Conservation (phyloP, 495 filamentous ascomycete species). For the Clohesyomyces aquaticus region DNA sequence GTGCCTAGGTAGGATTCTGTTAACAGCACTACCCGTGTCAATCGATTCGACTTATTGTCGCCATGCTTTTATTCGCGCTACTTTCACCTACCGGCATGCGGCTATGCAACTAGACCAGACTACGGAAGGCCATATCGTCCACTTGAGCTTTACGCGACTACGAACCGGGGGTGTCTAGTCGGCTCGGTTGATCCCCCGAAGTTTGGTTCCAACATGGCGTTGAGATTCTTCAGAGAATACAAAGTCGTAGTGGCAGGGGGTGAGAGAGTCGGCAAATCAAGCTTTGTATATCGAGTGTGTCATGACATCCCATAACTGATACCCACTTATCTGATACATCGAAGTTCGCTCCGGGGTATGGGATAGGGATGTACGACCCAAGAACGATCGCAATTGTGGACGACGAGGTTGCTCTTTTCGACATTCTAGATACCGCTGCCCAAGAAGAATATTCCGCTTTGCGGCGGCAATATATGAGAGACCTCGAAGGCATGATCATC, state of each 20-base stretch:
- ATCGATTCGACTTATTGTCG: no score
- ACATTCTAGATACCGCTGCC: conserved; percentile 94
- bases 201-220: no score
- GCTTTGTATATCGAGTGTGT: background rate
- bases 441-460: conserved; percentile 99
- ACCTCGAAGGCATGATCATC: conserved; percentile 94
- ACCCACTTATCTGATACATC: background rate
- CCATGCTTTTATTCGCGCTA: no score
- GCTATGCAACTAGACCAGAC: no score
- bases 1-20: no score
- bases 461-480: conserved; percentile 99
- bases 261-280: background rate
- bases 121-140: no score
- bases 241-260: background rate
- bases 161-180: no score
- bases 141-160: no score
- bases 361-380: background rate
- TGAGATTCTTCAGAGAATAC: background rate
- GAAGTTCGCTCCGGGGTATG: background rate
- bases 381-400: background rate
- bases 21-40: no score
- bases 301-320: background rate
- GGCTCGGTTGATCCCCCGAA: no score
- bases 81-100: no score
- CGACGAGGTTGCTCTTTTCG: conserved; percentile 82